Conservation (phyloP, 75 land plant genomes). For the Cunninghamia lanceolata region DNA sequence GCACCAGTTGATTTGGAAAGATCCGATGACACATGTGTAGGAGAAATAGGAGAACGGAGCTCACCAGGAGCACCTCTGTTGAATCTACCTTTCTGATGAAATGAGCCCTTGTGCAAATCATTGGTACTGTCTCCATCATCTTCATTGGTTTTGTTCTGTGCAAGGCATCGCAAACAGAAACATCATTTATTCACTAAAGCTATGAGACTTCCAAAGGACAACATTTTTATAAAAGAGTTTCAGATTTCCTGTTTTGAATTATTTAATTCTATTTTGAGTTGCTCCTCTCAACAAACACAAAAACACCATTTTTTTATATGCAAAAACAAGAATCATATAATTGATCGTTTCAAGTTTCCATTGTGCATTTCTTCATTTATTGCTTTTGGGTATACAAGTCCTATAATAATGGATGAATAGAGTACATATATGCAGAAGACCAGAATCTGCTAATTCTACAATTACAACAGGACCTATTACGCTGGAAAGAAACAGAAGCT, state of each 20-base stretch:
- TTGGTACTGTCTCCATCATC: not conserved
- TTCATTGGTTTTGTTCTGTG: not conserved
- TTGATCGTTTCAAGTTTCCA: too few species aligned
- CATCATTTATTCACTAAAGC: not conserved
- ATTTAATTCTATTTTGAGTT: too few species aligned
- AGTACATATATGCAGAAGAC: too few species aligned
- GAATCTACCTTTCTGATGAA: constrained; percentile 2
- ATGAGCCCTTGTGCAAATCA: not conserved
- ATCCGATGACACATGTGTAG: not conserved
- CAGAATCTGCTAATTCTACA: too few species aligned
- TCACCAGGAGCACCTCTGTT: not conserved
- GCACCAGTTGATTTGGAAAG: not conserved
- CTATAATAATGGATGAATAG: too few species aligned
- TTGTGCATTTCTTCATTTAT: not conserved
- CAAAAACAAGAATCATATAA: too few species aligned
- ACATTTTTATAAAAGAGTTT: not conserved
- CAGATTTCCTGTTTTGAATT: not conserved
- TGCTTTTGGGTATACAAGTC: not conserved
- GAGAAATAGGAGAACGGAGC: not conserved
- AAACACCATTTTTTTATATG: not conserved
- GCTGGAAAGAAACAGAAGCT: too few species aligned
- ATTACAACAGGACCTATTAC: too few species aligned
- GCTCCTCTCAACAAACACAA: not conserved
- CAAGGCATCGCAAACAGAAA: not conserved
- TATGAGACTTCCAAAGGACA: not conserved